These are phyloP conservation scores for Xylaria flabelliformis DNA, from an alignment of 495 filamentous ascomycete genomes.

Conservation along the genomic window DNA sequence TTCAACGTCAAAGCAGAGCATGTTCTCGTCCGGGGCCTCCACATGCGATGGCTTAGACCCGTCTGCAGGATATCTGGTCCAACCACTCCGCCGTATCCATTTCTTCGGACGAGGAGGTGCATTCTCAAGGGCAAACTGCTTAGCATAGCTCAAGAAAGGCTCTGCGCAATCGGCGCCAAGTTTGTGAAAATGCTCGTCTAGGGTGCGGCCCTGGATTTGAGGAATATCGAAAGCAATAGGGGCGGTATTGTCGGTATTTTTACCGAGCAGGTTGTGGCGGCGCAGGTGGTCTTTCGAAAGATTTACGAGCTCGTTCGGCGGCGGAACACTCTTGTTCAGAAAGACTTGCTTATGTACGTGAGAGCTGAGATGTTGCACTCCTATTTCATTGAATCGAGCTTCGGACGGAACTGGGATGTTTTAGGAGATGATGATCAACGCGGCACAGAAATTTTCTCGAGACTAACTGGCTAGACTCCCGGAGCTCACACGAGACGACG, in stretches of 20 bases:
- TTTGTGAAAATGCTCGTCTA: constrained; percentile 96
- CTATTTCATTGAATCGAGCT: constrained; percentile 86
- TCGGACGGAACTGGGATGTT: constrained; percentile 57
- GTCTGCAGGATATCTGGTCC: constrained; percentile 88
- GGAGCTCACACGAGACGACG: constrained; percentile 32
- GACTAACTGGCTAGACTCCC: constrained; percentile 44
- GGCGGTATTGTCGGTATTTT: constrained; percentile 74
- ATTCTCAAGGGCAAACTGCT: constrained; percentile 68
- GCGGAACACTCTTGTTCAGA: constrained; percentile 50
- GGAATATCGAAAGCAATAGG: constrained; percentile 90
- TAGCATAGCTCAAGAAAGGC: constrained; percentile 80
- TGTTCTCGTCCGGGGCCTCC: constrained; percentile 75
- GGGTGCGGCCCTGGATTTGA: constrained; percentile 72
- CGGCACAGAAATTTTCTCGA: constrained; percentile 14
- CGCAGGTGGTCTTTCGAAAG: constrained; percentile 83
- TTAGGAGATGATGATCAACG: constrained; percentile 32
- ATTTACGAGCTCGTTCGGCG: constrained; percentile 71
- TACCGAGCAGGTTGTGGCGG: constrained; percentile 87
- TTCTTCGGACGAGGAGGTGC: constrained; percentile 76
- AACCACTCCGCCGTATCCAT: constrained; percentile 84
- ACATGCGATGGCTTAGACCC: constrained; percentile 69
- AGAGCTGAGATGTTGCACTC: constrained; percentile 88
- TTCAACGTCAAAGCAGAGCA: constrained; percentile 94
- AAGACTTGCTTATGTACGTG: constrained; percentile 87
- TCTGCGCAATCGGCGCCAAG: constrained; percentile 88